Conservation (phyloP, 2,329 filamentous ascomycete genomes). For the Fusarium mundagurra region DNA sequence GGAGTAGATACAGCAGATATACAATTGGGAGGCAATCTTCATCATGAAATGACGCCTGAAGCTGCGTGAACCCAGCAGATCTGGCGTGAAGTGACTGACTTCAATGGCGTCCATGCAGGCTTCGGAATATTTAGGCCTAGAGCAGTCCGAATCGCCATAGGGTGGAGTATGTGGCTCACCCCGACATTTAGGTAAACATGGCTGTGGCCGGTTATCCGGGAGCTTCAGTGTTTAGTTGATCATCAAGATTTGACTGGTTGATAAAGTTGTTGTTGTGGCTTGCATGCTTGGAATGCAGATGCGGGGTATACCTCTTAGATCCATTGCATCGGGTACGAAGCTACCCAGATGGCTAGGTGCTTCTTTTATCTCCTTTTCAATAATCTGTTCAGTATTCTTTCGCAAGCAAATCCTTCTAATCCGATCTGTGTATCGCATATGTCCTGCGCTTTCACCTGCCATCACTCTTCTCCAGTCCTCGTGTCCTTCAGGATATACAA, state of each 20-base stretch:
- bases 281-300: neutral
- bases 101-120: rapidly evolving
- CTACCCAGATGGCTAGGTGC: neutral
- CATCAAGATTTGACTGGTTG: neutral
- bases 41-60: neutral
- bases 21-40: neutral
- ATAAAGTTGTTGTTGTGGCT: neutral
- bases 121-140: too few species aligned
- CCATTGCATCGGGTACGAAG: neutral
- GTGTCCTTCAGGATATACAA: neutral
- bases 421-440: rapidly evolving
- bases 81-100: neutral
- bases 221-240: too few species aligned
- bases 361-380: neutral
- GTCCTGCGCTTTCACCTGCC: rapidly evolving
- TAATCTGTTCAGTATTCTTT: neutral
- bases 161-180: too few species aligned
- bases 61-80: neutral
- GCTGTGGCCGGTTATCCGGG: neutral
- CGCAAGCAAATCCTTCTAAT: neutral
- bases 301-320: neutral
- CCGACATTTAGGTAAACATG: rapidly evolving
- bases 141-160: neutral
- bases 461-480: too few species aligned
- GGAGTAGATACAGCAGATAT: rapidly evolving